phyloP scores from a whole-genome alignment of 2,329 filamentous ascomycete species.

The Fonsecaea multimorphosa region DNA sequence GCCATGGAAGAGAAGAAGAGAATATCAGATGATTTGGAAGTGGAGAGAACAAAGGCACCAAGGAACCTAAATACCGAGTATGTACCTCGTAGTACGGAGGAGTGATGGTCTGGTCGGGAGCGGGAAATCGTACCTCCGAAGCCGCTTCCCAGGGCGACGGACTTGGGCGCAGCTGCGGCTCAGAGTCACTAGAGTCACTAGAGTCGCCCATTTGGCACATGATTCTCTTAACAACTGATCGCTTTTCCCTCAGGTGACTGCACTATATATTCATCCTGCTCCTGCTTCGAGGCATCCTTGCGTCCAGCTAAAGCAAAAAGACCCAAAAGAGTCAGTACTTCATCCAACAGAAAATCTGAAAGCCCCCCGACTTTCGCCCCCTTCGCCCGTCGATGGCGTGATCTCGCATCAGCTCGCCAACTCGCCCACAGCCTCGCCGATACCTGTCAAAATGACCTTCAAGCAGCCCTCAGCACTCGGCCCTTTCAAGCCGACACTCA shows the following conservation, averaged over 20 bases:
- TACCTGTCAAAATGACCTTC: constrained; percentile 5
- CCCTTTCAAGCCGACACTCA: constrained; percentile 61
- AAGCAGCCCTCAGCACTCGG: constrained; percentile 26
- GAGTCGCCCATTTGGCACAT: constrained; percentile 35
- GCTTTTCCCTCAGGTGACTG: constrained; percentile 2
- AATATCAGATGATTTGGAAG: constrained; percentile 8
- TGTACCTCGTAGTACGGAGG: too few species aligned
- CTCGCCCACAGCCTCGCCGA: background rate
- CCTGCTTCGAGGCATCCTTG: background rate
- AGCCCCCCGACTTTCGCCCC: background rate
- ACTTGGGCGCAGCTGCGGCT: constrained; percentile 12
- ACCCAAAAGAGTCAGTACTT: background rate
- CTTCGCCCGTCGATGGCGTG: constrained; percentile 27
- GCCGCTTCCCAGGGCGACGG: constrained; percentile 13
- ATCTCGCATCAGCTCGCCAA: constrained; percentile 12
- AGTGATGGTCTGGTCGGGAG: background rate
- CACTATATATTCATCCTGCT: constrained; percentile 1
- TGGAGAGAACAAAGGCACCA: background rate
- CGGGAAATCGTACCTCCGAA: constrained; percentile 11
- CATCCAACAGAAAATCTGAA: background rate
- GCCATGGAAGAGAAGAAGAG: constrained; percentile 27
- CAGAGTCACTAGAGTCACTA: constrained; percentile 25
- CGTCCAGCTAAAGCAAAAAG: background rate
- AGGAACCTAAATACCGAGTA: too few species aligned
- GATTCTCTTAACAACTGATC: too few species aligned